Conservation (phyloP, 2,329 filamentous ascomycete species). For the Fusarium caatingaense region DNA sequence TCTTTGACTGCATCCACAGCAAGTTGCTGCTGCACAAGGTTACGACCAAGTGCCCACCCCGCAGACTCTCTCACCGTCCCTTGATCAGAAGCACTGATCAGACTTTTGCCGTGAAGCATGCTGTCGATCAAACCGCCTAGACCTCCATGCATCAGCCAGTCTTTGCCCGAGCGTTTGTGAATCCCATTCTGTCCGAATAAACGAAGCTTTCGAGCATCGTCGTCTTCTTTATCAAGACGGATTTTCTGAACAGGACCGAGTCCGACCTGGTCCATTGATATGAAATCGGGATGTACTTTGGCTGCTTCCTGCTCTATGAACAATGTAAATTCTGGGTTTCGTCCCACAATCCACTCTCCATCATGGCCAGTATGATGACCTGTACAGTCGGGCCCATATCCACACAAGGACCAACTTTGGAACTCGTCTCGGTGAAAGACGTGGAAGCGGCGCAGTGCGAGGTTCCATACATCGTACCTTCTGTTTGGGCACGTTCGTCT, state of each 20-base stretch:
- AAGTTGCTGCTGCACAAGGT: accelerated
- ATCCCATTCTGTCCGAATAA: background rate
- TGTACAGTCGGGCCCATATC: background rate
- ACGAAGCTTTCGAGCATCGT: background rate
- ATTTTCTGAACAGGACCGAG: background rate
- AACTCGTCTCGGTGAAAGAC: background rate
- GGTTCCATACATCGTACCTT: slow-evolving; percentile 6
- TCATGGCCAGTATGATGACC: background rate
- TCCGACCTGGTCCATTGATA: background rate
- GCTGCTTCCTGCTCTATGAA: background rate
- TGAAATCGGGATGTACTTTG: background rate
- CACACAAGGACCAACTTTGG: background rate
- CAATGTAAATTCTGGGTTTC: background rate
- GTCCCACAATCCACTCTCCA: background rate
- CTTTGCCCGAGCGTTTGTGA: background rate
- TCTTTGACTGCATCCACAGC: background rate
- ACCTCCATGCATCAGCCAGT: background rate
- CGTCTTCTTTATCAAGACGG: background rate
- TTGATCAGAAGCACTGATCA: background rate
- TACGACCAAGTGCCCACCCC: background rate
- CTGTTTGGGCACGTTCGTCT: background rate
- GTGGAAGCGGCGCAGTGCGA: slow-evolving; percentile 11
- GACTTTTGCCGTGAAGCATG: slow-evolving; percentile 1
- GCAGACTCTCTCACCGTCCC: background rate
- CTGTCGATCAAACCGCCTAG: background rate